phyloP scores from a whole-genome alignment of 495 filamentous ascomycete genomes.

The Chaetomidium leptoderma region DNA sequence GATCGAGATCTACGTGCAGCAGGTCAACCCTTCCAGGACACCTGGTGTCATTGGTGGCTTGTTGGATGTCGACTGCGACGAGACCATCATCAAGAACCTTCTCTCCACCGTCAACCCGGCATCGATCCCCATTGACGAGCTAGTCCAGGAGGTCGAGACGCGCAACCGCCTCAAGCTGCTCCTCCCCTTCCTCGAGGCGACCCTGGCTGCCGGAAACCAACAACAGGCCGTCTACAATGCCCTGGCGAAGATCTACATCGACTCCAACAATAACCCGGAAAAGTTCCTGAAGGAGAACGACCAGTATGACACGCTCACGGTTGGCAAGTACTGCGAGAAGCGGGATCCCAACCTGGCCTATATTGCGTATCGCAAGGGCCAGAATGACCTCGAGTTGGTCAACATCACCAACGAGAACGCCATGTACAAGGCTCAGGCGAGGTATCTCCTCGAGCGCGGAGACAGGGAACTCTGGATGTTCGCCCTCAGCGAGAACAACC shows the following conservation, averaged over 20 bases:
- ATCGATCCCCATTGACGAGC: slow-evolving; percentile 90
- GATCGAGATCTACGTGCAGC: slow-evolving; percentile 99
- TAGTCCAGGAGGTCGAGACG: slow-evolving; percentile 90
- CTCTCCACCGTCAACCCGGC: slow-evolving; percentile 80
- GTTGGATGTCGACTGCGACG: slow-evolving; percentile 97
- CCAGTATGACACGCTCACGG: slow-evolving; percentile 84
- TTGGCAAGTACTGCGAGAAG: slow-evolving; percentile 99
- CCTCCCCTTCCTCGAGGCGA: slow-evolving; percentile 93
- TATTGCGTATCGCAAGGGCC: slow-evolving; percentile 93
- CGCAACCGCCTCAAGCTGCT: slow-evolving; percentile 94
- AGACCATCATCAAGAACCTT: slow-evolving; percentile 89
- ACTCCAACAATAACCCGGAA: slow-evolving; percentile 98
- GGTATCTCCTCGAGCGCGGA: slow-evolving; percentile 87
- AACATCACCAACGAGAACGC: slow-evolving; percentile 98
- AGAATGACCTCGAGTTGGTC: slow-evolving; percentile 95
- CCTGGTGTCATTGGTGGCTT: slow-evolving; percentile 92
- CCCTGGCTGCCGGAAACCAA: slow-evolving; percentile 84
- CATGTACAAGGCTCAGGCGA: slow-evolving; percentile 96
- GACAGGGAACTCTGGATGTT: slow-evolving; percentile 92
- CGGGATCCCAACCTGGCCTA: slow-evolving; percentile 95
- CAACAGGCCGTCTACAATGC: slow-evolving; percentile 98
- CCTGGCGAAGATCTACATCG: slow-evolving; percentile 99
- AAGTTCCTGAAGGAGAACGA: slow-evolving; percentile 98
- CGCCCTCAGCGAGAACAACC: slow-evolving; percentile 90
- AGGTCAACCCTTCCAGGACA: slow-evolving; percentile 89